phyloP scores from a whole-genome alignment of 495 filamentous ascomycete genomes.

The Trichoderma virens region DNA sequence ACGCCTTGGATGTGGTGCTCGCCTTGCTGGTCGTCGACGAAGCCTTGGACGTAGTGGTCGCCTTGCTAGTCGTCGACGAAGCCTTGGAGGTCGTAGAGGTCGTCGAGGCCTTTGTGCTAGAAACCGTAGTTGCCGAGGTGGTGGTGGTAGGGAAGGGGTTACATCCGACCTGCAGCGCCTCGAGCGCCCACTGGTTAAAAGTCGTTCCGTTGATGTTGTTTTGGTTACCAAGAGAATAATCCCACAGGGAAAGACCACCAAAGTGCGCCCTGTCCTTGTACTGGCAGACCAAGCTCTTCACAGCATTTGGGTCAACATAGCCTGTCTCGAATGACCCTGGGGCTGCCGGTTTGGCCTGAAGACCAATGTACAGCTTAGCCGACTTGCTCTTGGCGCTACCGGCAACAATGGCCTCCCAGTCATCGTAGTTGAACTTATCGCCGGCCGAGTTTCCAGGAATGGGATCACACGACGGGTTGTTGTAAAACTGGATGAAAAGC shows the following conservation, averaged over 20 bases:
- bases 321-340: conserved; percentile 15
- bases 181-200: conserved; percentile 25
- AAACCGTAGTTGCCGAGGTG: neutral
- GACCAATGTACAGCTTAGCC: conserved; percentile 56
- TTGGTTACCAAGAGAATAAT: conserved; percentile 23
- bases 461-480: conserved; percentile 53
- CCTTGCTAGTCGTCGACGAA: neutral
- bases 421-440: conserved; percentile 53
- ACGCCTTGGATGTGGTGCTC: neutral
- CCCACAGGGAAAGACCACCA: conserved; percentile 37
- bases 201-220: conserved; percentile 18
- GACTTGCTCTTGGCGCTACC: conserved; percentile 42
- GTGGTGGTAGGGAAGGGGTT: conserved; percentile 13
- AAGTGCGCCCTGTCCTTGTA: conserved; percentile 28
- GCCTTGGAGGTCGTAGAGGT: neutral
- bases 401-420: conserved; percentile 52
- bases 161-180: conserved; percentile 15
- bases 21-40: neutral
- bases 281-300: conserved; percentile 21
- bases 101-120: conserved; percentile 10
- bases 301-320: conserved; percentile 22
- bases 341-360: conserved; percentile 46
- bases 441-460: conserved; percentile 21
- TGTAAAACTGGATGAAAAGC: conserved; percentile 68
- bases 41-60: conserved; percentile 11